phyloP scores from a whole-genome alignment of 192 early-diverging fungal species.

The Haplosporangium gracile region DNA sequence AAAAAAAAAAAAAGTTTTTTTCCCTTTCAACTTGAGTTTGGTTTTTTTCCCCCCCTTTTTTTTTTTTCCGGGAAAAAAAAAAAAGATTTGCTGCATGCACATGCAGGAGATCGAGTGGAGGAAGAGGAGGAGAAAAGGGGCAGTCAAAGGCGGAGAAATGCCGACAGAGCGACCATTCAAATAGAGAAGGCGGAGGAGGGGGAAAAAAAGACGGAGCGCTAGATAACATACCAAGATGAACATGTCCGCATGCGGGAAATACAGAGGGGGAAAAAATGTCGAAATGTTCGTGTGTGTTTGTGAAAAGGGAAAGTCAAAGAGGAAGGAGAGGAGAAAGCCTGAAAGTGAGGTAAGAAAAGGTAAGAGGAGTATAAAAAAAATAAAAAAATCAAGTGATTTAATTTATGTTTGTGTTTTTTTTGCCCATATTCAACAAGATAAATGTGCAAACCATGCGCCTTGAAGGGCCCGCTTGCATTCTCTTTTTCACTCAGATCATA shows the following conservation, averaged over 20 bases:
- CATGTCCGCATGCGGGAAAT: not conserved
- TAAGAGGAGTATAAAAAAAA: not conserved
- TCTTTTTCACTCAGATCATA: too few species aligned
- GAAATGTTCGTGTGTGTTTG: not conserved
- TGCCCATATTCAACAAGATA: too few species aligned
- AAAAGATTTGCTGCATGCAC: not conserved
- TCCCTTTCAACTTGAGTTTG: too few species aligned
- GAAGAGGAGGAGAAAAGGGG: not conserved
- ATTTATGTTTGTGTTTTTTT: not conserved
- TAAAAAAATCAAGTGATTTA: too few species aligned
- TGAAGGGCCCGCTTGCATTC: too few species aligned
- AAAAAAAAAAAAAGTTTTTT: not conserved
- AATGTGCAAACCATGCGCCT: too few species aligned
- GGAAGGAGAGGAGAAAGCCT: not conserved
- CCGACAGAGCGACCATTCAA: not conserved
- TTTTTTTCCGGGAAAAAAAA: not conserved
- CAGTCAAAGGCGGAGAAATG: not conserved
- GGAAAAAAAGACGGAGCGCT: not conserved
- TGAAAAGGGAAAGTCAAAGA: not conserved
- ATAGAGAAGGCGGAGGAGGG: not conserved
- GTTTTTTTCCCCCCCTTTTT: not conserved
- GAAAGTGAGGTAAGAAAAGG: not conserved
- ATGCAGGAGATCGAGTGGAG: not conserved
- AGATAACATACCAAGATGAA: not conserved
- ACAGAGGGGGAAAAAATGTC: not conserved